phyloP scores from a whole-genome alignment of 345 rosid species.

The Heritiera littoralis region DNA sequence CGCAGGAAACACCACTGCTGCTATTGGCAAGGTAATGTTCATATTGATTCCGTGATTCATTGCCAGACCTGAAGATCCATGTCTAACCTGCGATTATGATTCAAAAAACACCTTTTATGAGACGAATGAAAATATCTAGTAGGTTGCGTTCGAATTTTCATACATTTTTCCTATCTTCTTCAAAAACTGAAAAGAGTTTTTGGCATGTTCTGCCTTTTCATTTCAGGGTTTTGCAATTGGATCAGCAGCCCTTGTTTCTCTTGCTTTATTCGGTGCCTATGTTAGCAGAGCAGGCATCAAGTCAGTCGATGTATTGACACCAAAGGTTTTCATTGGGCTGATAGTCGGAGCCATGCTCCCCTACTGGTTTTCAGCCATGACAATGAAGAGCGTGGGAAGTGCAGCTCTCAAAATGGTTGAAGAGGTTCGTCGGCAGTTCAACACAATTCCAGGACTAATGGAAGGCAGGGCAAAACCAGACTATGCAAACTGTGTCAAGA shows the following conservation, averaged over 20 bases:
- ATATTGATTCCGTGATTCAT: background rate
- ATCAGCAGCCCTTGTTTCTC: constrained; percentile 72
- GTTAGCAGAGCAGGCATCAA: constrained; percentile 66
- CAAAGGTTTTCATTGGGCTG: constrained; percentile 68
- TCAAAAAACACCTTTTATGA: too few relatives aligned
- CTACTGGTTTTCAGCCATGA: constrained; percentile 74
- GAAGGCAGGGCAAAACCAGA: constrained; percentile 70
- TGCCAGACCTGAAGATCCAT: background rate
- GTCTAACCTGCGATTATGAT: too few relatives aligned
- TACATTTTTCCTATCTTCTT: too few relatives aligned
- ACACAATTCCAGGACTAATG: constrained; percentile 69
- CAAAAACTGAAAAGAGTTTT: background rate
- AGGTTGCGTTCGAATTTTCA: too few relatives aligned
- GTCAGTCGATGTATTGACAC: constrained; percentile 59
- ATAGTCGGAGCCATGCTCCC: constrained; percentile 79
- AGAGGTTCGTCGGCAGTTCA: constrained; percentile 73
- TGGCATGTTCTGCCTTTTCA: background rate
- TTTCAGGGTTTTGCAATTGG: constrained; percentile 74
- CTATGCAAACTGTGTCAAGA: constrained; percentile 68
- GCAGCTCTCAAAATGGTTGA: constrained; percentile 77
- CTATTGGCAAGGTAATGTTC: constrained; percentile 61
- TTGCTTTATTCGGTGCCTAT: constrained; percentile 70
- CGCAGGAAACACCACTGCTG: constrained; percentile 76
- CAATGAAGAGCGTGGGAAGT: constrained; percentile 80
- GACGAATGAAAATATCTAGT: too few relatives aligned